Conservation (phyloP, 192 early-diverging fungal species). For the Podila verticillata region DNA sequence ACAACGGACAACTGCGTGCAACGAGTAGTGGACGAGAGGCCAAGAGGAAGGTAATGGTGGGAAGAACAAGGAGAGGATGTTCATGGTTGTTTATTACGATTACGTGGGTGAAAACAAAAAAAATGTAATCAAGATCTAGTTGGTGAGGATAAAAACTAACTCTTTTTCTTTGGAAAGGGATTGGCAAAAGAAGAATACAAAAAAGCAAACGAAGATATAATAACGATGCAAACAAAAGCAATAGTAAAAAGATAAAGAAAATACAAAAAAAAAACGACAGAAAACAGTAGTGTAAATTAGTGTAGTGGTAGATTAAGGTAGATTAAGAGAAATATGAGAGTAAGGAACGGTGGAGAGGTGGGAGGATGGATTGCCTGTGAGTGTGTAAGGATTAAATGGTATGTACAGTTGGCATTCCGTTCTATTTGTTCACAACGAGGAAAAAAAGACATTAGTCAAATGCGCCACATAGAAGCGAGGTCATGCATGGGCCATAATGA, state of each 20-base stretch:
- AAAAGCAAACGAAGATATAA: neutral
- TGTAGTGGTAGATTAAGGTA: neutral
- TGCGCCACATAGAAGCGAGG: neutral
- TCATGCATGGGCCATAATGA: neutral
- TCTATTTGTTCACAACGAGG: conserved; percentile 7
- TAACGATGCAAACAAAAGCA: conserved; percentile 1
- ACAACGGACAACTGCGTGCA: no score
- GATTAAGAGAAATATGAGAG: neutral
- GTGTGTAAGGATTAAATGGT: conserved; percentile 20
- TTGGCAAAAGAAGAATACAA: neutral
- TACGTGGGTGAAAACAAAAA: no score
- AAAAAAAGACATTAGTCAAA: neutral
- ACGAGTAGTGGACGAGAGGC: no score
- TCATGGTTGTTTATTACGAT: no score
- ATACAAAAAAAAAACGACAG: conserved; percentile 4
- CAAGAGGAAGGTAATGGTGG: no score
- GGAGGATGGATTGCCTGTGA: neutral
- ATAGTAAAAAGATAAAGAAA: neutral
- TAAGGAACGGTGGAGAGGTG: no score
- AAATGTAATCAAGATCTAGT: no score
- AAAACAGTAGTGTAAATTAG: neutral
- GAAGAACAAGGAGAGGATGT: no score
- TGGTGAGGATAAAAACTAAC: no score
- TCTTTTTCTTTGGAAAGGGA: no score
- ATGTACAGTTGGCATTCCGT: conserved; percentile 44